Evolutionary conservation across 1,139 yeast species (phyloP).

Genomic region (Yamadazyma atmosphaerica): DNA sequence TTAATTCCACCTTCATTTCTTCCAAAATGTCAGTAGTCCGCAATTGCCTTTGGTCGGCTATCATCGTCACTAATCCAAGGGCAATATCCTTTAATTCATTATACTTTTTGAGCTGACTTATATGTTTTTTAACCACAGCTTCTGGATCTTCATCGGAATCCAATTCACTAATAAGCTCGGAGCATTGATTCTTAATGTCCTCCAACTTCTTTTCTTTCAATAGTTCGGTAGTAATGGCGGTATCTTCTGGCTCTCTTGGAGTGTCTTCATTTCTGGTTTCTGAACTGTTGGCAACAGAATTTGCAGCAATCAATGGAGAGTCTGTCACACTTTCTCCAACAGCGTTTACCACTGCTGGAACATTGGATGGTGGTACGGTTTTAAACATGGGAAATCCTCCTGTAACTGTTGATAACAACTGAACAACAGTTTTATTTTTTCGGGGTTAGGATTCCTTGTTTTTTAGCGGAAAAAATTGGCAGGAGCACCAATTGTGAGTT

Average conservation of each 20-base stretch:
- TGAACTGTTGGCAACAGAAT: too few relatives aligned
- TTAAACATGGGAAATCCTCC: slow-evolving; percentile 6
- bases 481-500: too few relatives aligned
- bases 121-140: slow-evolving; percentile 43
- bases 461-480: too few relatives aligned
- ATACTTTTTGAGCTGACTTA: slow-evolving; percentile 42
- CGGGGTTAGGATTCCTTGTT: too few relatives aligned
- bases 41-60: slow-evolving; percentile 49
- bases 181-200: slow-evolving; percentile 38
- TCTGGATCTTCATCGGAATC: slow-evolving; percentile 31
- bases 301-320: too few relatives aligned
- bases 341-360: background rate
- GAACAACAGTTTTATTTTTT: too few relatives aligned
- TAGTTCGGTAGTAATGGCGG: background rate
- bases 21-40: slow-evolving; percentile 42
- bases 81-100: slow-evolving; percentile 54
- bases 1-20: slow-evolving; percentile 24
- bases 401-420: too few relatives aligned
- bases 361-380: slow-evolving; percentile 5
- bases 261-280: background rate
- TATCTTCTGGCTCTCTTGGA: background rate
- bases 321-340: background rate
- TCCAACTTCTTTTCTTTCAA: slow-evolving; percentile 26
- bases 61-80: slow-evolving; percentile 47
- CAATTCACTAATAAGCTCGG: slow-evolving; percentile 34